Conservation (phyloP, 2,329 filamentous ascomycete species). For the Pseudogymnoascus sp. region DNA sequence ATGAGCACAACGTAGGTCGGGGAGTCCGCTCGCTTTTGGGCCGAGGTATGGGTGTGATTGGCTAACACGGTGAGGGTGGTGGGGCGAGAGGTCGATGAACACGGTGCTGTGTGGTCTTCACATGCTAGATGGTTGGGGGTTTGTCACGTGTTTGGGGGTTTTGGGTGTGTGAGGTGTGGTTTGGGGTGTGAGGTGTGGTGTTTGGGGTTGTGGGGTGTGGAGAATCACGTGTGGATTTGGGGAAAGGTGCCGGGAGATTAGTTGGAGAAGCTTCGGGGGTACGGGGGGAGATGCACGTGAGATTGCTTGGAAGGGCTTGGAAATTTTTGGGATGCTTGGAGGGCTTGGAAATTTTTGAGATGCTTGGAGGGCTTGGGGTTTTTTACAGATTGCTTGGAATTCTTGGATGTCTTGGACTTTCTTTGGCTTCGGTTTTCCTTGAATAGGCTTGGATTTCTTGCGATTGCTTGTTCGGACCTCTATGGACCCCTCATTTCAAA, state of each 20-base stretch:
- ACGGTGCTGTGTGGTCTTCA: neutral
- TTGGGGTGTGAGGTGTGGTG: neutral
- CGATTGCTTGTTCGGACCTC: neutral
- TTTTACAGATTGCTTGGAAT: neutral
- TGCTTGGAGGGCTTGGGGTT: neutral
- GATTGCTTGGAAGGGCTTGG: neutral
- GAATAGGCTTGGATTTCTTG: conserved; percentile 1
- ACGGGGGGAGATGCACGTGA: neutral
- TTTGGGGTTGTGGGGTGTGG: neutral
- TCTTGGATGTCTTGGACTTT: neutral
- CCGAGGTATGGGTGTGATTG: conserved; percentile 12
- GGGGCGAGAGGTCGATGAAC: neutral
- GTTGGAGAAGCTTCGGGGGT: neutral
- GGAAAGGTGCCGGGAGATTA: neutral
- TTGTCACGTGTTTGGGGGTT: neutral
- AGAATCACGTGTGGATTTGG: neutral
- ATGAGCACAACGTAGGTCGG: neutral
- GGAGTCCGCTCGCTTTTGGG: neutral
- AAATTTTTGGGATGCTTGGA: neutral
- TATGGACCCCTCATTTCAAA: neutral
- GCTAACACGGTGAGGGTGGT: neutral
- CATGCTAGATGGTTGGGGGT: neutral
- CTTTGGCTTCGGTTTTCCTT: neutral
- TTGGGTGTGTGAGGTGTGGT: neutral
- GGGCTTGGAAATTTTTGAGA: neutral